Evolutionary conservation across 768 basidiomycete genomes (phyloP), one percentile per base, ranked within the genome.

Genomic region (Naematelia encephala): DNA sequence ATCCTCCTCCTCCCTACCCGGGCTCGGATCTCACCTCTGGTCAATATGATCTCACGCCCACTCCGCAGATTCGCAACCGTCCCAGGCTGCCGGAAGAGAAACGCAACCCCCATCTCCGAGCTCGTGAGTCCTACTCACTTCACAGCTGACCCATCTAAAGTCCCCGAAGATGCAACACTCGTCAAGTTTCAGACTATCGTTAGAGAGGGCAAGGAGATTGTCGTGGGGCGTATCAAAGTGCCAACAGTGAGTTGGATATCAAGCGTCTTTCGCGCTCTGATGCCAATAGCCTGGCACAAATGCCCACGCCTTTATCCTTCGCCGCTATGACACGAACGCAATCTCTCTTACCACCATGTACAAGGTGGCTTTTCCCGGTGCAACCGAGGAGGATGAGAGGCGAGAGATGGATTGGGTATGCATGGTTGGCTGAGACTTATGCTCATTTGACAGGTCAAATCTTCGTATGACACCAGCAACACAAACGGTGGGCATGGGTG

Each of bases 321-420:
- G 92, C 46, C 86, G 93, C 55, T 92, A 89, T 68, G 93, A 97
- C 78, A 94, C 92, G 2, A 87, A 89, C 59, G 91, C 91, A 19
- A 84, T 97, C 78, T 89, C 87, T 63, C 83, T 92, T 10, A 94
- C 92, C 10, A 94, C 92, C 57, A 94, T 97, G 91, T 94, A 89
- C 80, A 89, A 91, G 59, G 91, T 91, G 5, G 91, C 91, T 0
- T 97, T 91, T 77, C 92, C 92, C 10, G 84, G 82, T 39, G 88
- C 91, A 2, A 79, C 80, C 44, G 89, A 91, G 1, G 79, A 82
- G 49, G 85, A 87, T 16, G 92, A 97, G 77, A 86, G 84, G 75
- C 79, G 78, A 12, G 92, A 96, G 76, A 81, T 88, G 43, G 82
- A 84, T 43, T 94, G 90, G 89, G 86, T 74, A 49, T 54, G 59